Base-by-base conservation (phyloP, 2,329 filamentous ascomycete species). In the Aspergillus sojae region DNA sequence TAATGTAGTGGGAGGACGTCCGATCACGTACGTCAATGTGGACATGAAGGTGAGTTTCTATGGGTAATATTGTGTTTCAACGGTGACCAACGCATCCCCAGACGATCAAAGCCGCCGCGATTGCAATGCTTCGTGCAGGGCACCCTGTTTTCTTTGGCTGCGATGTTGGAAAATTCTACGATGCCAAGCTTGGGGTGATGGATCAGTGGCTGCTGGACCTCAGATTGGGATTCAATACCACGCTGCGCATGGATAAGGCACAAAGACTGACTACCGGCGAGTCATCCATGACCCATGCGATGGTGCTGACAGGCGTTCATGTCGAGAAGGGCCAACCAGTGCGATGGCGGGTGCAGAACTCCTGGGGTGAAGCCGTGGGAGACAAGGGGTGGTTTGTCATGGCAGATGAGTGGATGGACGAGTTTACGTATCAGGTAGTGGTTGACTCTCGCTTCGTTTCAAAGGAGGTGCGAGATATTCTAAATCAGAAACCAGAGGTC, bases 251-350 rank as follows among this genome's bases (percentile, higher is more conserved):
- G 85, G 87, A 82, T 71, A 96, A 96, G 79, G 90, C 90, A 0
- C 86, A 92, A 71, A 82, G 93, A 4, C 80, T 97, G 53, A 82
- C 86, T 70, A 89, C 89, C 0, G 88, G 91, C 12, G 93, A 96
- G 79, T 90, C 86, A 60, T 84, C 87, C 57, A 96, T 97, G 93
- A 96, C 93, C 1, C 93, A 96, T 72, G 93, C 93, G 5, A 96
- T 96, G 93, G 92, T 96, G 0, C 79, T 97, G 65, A 96, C 92
- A 2, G 93, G 88, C 0, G 93, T 96, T 53, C 93, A 97, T 73
- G 76, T 96, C 3, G 89, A 91, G 32, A 79, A 86, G 63, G 88
- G 87, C 1, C 85, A 87, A 77, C 84, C 88, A 2, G 86, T 93
- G 1, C 82, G 93, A 52, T 97, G 93, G 93, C 83, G 92, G 60